phyloP scores from a whole-genome alignment of 768 basidiomycete species.

The Lanmaoa rubissima region DNA sequence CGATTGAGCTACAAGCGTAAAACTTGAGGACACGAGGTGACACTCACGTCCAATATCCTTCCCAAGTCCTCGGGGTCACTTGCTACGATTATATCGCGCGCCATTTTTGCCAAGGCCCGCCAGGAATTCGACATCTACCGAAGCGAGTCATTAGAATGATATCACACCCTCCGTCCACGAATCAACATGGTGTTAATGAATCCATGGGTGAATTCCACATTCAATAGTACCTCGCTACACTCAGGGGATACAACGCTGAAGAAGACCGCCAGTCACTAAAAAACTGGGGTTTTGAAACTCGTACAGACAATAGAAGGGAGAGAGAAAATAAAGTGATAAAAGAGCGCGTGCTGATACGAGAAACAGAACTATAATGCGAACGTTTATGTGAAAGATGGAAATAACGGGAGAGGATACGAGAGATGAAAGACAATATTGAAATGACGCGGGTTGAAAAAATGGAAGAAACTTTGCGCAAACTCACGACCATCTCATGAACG shows the following conservation, averaged over 20 bases:
- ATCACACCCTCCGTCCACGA: neutral
- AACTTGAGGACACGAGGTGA: neutral
- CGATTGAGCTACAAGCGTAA: neutral
- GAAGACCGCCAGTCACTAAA: slow-evolving; percentile 10
- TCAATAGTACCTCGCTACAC: slow-evolving; percentile 23
- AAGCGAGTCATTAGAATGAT: slow-evolving; percentile 12
- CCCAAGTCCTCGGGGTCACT: slow-evolving; percentile 66
- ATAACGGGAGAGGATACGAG: slow-evolving; percentile 5
- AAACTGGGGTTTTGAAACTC: slow-evolving; percentile 10
- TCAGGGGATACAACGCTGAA: slow-evolving; percentile 22
- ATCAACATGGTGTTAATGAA: neutral
- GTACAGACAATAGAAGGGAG: slow-evolving; percentile 24
- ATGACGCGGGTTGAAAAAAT: slow-evolving; percentile 6
- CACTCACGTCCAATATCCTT: slow-evolving; percentile 64
- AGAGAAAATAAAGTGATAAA: slow-evolving; percentile 19
- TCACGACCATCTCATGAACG: slow-evolving; percentile 79
- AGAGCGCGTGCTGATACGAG: slow-evolving; percentile 19
- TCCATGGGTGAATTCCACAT: slow-evolving; percentile 3
- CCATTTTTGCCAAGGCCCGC: slow-evolving; percentile 82
- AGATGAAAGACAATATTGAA: slow-evolving; percentile 9
- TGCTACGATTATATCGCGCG: slow-evolving; percentile 70
- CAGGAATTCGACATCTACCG: slow-evolving; percentile 84
- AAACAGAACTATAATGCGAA: slow-evolving; percentile 20
- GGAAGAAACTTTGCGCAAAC: slow-evolving; percentile 29
- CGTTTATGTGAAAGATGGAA: slow-evolving; percentile 9